Percentiles rank a stretch among this genome's conserved stretches.
phyloP scores from a whole-genome alignment of 1,284 basidiomycete genomes.

The Apiotrichum brassicae region DNA sequence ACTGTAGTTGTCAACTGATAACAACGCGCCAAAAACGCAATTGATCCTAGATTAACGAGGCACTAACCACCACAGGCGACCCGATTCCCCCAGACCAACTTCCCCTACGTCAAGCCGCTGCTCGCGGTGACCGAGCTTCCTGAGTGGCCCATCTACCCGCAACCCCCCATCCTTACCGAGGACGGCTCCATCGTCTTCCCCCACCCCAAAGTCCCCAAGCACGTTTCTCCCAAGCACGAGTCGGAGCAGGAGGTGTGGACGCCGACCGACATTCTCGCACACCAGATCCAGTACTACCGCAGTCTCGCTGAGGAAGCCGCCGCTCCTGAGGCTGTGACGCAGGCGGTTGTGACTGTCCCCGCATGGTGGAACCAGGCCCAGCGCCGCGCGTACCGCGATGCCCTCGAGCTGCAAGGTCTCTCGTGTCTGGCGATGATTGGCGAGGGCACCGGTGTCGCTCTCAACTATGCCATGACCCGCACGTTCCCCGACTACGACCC shows the following conservation, averaged over 20 bases:
- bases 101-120: constrained; percentile 79
- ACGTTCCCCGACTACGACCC: constrained; percentile 56
- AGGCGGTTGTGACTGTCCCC: constrained; percentile 80
- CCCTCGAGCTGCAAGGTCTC: constrained; percentile 82
- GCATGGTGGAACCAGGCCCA: constrained; percentile 80
- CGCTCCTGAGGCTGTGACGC: constrained; percentile 61
- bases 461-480: constrained; percentile 95
- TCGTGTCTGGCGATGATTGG: constrained; percentile 77
- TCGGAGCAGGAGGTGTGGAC: constrained; percentile 54
- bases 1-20: neutral
- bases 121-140: constrained; percentile 49
- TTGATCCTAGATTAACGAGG: neutral
- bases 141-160: constrained; percentile 52
- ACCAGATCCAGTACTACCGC: constrained; percentile 87
- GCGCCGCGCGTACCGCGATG: constrained; percentile 81
- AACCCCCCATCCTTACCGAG: constrained; percentile 24
- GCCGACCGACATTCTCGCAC: constrained; percentile 86
- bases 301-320: constrained; percentile 68
- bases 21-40: neutral
- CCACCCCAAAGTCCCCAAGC: constrained; percentile 58
- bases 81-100: constrained; percentile 82
- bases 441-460: constrained; percentile 84
- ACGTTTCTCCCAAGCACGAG: constrained; percentile 57
- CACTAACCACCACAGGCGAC: constrained; percentile 79
- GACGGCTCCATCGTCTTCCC: constrained; percentile 60